Conservation (phyloP, 1,139 yeast genomes). For the Yamadazyma conglobata region DNA sequence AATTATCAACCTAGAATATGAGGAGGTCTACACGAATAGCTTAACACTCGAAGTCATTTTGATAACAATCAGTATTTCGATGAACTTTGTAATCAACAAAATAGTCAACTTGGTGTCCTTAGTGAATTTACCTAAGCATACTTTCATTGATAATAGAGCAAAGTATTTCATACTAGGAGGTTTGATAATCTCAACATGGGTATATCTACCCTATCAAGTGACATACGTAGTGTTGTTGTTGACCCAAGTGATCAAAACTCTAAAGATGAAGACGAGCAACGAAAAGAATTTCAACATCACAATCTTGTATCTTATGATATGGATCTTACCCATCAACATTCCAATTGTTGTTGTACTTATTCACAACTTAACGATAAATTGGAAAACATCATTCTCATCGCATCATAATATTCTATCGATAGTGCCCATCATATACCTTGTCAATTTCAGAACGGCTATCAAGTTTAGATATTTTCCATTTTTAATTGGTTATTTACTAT, state of each 20-base stretch:
- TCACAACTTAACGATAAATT: conserved; percentile 63
- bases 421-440: conserved; percentile 53
- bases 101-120: conserved; percentile 4
- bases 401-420: conserved; percentile 72
- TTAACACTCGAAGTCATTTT: conserved; percentile 9
- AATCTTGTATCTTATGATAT: conserved; percentile 54
- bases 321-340: conserved; percentile 65
- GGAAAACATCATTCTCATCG: conserved; percentile 75
- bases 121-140: conserved; percentile 1
- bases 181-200: conserved; percentile 15
- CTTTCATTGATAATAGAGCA: conserved; percentile 4
- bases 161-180: conserved; percentile 7
- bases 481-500: conserved; percentile 26
- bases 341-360: conserved; percentile 69
- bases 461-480: conserved; percentile 16
- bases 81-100: conserved; percentile 8
- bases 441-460: conserved; percentile 14
- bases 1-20: conserved; percentile 5
- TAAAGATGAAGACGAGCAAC: conserved; percentile 24
- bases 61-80: conserved; percentile 8
- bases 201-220: conserved; percentile 74
- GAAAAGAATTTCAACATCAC: conserved; percentile 52
- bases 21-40: conserved; percentile 1
- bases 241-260: conserved; percentile 47
- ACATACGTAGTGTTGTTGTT: conserved; percentile 60